Conservation (phyloP, 495 filamentous ascomycete genomes). For the Talaromyces thailandensis region DNA sequence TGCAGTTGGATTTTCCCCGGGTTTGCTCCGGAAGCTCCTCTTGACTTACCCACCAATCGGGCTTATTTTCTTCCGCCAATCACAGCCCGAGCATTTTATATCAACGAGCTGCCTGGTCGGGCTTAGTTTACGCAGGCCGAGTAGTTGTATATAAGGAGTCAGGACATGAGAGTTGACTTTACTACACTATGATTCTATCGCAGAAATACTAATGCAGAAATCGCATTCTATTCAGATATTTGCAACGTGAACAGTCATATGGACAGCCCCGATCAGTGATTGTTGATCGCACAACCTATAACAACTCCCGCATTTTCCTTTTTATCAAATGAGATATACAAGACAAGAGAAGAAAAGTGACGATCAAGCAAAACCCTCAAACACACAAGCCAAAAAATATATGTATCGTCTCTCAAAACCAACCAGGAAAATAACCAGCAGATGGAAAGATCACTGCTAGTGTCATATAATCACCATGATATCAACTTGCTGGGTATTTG, state of each 20-base stretch:
- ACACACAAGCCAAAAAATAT: neutral
- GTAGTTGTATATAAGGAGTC: too few species aligned
- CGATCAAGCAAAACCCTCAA: neutral
- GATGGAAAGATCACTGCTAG: neutral
- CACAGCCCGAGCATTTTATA: neutral
- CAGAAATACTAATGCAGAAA: neutral
- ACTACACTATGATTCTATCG: neutral
- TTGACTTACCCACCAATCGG: neutral
- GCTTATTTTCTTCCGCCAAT: slow-evolving; percentile 6
- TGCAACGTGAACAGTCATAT: neutral
- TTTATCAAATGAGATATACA: neutral
- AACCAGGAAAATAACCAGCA: neutral
- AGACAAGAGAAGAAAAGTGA: neutral
- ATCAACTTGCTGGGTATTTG: neutral
- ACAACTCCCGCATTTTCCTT: neutral
- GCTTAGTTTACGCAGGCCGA: too few species aligned
- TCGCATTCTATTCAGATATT: neutral
- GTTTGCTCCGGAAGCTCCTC: slow-evolving; percentile 1
- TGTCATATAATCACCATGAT: neutral
- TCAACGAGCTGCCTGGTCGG: neutral
- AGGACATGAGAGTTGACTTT: neutral
- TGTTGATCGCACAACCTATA: neutral
- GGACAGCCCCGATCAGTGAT: neutral
- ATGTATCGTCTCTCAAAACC: neutral
- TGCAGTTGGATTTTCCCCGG: slow-evolving; percentile 2